Conservation (phyloP, 2,329 filamentous ascomycete genomes). For the Ceratocystis eucalypticola region DNA sequence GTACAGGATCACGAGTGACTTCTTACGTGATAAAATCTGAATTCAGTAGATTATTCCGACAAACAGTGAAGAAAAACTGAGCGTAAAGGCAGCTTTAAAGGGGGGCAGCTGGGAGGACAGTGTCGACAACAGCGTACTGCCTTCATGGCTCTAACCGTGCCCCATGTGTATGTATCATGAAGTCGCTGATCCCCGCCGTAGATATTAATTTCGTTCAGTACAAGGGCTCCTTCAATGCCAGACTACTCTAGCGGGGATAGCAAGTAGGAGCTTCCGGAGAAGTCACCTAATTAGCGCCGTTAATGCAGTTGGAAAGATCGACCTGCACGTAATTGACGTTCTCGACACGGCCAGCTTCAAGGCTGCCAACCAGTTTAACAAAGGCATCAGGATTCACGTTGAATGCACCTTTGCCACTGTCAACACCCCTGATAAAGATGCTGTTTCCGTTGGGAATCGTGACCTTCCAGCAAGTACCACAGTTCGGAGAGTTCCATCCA, state of each 20-base stretch:
- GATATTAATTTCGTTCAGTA: not conserved
- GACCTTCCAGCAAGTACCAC: constrained; percentile 46
- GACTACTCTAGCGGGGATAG: not conserved
- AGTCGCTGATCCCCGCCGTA: not conserved
- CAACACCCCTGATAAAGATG: constrained; percentile 44
- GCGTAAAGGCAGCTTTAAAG: not conserved
- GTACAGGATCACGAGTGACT: too few relatives aligned
- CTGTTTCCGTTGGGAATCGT: constrained; percentile 35
- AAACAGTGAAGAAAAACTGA: not conserved
- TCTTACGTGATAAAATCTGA: too few relatives aligned
- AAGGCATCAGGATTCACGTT: constrained; percentile 45
- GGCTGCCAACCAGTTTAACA: constrained; percentile 41
- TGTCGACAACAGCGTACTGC: not conserved
- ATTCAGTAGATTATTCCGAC: too few relatives aligned
- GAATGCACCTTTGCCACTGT: constrained; percentile 37
- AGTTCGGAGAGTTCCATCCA: constrained; percentile 43
- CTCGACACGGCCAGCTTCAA: constrained; percentile 40
- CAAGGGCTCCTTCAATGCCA: not conserved
- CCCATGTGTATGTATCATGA: not conserved
- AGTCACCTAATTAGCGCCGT: constrained; percentile 19
- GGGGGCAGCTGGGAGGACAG: not conserved
- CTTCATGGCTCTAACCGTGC: not conserved
- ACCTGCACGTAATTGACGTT: constrained; percentile 37
- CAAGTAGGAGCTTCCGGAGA: not conserved
- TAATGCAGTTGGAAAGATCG: constrained; percentile 30